Evolutionary conservation across 1,284 basidiomycete species (phyloP).

Genomic region (Trichosporon sp.): DNA sequence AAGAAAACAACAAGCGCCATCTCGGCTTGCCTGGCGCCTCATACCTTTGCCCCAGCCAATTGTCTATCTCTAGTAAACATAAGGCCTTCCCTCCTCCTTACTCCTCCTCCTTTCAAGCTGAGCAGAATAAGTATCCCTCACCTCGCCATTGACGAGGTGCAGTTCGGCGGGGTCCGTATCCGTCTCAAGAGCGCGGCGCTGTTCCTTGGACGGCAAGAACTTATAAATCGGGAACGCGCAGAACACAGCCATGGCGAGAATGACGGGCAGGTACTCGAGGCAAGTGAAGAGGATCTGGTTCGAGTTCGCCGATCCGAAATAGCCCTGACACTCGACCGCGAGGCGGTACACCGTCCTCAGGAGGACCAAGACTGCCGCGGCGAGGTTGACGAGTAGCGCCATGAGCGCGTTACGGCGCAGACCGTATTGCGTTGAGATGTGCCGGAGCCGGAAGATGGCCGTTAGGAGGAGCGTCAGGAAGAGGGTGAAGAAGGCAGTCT

Average conservation of each 20-base stretch:
- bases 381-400: conserved; percentile 7
- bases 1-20: too few relatives aligned
- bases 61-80: too few relatives aligned
- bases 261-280: conserved; percentile 47
- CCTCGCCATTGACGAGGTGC: neutral
- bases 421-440: neutral
- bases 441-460: conserved; percentile 1
- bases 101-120: neutral
- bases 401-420: neutral
- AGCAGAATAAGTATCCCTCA: neutral
- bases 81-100: neutral
- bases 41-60: too few relatives aligned
- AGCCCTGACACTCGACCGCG: conserved; percentile 48
- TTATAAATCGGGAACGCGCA: conserved; percentile 18
- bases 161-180: neutral
- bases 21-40: too few relatives aligned
- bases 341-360: conserved; percentile 47
- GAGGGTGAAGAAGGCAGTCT: conserved; percentile 22
- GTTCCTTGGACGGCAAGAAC: conserved; percentile 12
- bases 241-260: conserved; percentile 42
- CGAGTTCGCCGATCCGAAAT: conserved; percentile 41
- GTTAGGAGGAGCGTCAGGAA: conserved; percentile 6
- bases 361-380: conserved; percentile 25
- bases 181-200: neutral
- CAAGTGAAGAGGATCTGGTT: conserved; percentile 43